phyloP scores from a whole-genome alignment of 2,329 filamentous ascomycete species.

The Elsinoe australis region DNA sequence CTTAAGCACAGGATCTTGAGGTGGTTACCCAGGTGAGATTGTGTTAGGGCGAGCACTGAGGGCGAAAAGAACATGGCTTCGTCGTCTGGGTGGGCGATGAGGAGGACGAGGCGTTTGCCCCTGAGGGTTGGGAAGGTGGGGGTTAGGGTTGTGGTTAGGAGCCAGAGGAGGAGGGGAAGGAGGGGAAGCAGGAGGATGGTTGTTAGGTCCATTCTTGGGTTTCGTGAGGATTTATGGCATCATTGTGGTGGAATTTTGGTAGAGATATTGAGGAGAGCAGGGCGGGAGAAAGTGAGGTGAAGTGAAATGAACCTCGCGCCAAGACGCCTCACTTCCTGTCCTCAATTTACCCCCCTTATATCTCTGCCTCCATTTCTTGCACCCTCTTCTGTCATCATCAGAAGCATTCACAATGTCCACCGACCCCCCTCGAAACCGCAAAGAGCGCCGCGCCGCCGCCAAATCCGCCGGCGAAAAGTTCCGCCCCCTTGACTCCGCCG shows the following conservation, averaged over 20 bases:
- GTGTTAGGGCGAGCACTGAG: slow-evolving; percentile 73
- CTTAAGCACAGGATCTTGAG: slow-evolving; percentile 91
- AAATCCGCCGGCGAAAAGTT: slow-evolving; percentile 31
- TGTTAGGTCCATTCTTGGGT: slow-evolving; percentile 35
- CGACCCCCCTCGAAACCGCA: slow-evolving; percentile 37
- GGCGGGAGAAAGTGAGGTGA: too few relatives aligned
- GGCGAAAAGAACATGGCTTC: slow-evolving; percentile 99
- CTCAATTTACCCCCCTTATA: too few relatives aligned
- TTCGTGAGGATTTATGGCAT: too few relatives aligned
- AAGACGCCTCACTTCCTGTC: too few relatives aligned
- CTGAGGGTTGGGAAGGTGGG: slow-evolving; percentile 56
- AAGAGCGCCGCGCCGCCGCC: slow-evolving; percentile 37
- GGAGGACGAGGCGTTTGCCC: slow-evolving; percentile 79
- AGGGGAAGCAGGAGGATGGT: slow-evolving; percentile 35
- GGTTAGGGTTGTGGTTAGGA: slow-evolving; percentile 41
- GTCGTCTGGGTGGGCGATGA: slow-evolving; percentile 96
- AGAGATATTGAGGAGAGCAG: too few relatives aligned
- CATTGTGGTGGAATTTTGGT: too few relatives aligned
- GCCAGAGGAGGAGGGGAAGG: slow-evolving; percentile 38
- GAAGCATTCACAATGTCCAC: too few relatives aligned
- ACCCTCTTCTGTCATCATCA: too few relatives aligned
- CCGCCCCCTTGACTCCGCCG: slow-evolving; percentile 32
- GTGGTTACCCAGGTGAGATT: slow-evolving; percentile 74
- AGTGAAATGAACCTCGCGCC: too few relatives aligned
- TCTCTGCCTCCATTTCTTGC: too few relatives aligned